These are phyloP conservation scores for Cunninghamia lanceolata DNA, from an alignment of 75 land plant genomes.

Conservation along the genomic window DNA sequence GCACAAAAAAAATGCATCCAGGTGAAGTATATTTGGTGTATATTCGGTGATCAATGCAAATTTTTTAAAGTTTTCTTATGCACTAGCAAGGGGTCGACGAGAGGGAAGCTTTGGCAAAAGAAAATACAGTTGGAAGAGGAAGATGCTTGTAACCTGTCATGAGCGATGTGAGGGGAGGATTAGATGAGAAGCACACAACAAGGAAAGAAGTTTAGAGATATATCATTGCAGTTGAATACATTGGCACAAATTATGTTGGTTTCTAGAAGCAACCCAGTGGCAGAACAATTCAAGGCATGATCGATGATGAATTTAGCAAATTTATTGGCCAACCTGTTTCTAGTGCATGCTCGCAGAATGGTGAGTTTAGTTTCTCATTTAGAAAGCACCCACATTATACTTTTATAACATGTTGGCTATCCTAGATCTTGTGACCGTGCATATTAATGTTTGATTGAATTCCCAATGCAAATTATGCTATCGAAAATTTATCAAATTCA, in stretches of 20 bases:
- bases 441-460: neutral
- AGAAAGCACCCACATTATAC: neutral
- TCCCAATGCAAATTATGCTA: neutral
- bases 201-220: conserved; percentile 65
- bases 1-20: too few relatives aligned
- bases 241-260: conserved; percentile 80
- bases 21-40: too few relatives aligned
- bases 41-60: too few relatives aligned
- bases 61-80: too few relatives aligned
- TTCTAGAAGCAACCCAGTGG: conserved; percentile 68
- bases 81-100: too few relatives aligned
- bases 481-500: neutral
- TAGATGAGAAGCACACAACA: too few relatives aligned
- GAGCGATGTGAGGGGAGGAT: too few relatives aligned
- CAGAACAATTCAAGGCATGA: conserved; percentile 79
- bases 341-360: conserved; percentile 77
- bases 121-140: too few relatives aligned
- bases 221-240: conserved; percentile 77
- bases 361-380: conserved; percentile 37
- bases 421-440: neutral
- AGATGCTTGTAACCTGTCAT: too few relatives aligned
- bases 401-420: neutral
- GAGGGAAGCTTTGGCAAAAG: too few relatives aligned
- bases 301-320: conserved; percentile 78
- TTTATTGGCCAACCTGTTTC: conserved; percentile 86